Evolutionary conservation across 2,329 filamentous ascomycete species (phyloP).

Genomic region (Myriosclerotinia duriaeana): DNA sequence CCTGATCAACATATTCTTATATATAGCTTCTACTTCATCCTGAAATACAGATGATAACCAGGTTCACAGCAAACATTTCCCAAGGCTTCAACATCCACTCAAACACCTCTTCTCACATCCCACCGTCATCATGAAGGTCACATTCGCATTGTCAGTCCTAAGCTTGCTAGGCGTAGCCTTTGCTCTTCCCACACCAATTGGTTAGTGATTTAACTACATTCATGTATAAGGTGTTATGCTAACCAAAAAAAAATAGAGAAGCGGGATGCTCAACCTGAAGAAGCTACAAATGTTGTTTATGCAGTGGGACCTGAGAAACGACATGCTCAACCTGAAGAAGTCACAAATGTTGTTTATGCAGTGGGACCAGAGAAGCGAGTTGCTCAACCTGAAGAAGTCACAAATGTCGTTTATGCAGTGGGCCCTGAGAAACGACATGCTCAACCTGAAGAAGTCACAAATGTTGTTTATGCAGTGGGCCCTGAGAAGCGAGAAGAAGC

Average conservation of each 20-base stretch:
- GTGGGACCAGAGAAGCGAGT: neutral
- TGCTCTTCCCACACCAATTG: neutral
- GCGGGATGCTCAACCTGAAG: neutral
- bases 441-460: neutral
- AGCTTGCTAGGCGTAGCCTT: slow-evolving; percentile 9
- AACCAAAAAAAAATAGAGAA: neutral
- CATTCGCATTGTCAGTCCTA: slow-evolving; percentile 2
- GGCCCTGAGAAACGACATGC: neutral
- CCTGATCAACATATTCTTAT: neutral
- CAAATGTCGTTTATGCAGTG: no score
- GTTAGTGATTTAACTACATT: neutral
- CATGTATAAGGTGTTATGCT: neutral
- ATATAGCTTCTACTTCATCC: neutral
- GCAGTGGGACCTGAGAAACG: neutral
- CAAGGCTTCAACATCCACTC: neutral
- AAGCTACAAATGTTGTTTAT: no score
- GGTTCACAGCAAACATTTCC: neutral
- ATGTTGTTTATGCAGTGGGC: neutral
- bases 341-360: neutral
- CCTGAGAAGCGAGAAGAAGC: neutral
- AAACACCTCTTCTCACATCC: neutral
- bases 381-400: no score
- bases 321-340: neutral
- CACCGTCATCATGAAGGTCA: slow-evolving; percentile 15
- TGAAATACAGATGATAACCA: neutral